phyloP scores from a whole-genome alignment of 768 basidiomycete species.

The Tricholoma bakamatsutake region DNA sequence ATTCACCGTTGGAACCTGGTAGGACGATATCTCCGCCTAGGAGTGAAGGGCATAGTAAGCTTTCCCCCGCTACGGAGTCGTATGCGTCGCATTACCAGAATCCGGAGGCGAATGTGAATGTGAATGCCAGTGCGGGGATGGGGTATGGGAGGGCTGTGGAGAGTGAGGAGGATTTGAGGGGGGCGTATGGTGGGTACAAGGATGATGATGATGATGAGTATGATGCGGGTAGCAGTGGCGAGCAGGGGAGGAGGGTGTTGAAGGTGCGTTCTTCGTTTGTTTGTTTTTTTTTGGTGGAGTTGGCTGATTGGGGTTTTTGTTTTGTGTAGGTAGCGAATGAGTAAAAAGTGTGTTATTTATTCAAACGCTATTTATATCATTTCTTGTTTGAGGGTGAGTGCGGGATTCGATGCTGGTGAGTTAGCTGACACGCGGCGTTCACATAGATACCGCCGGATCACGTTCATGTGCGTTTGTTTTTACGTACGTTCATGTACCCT shows the following conservation, averaged over 20 bases:
- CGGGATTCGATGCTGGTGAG: no score
- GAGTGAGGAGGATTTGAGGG: conserved; percentile 18
- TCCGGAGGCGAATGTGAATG: neutral
- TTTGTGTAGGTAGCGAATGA: conserved; percentile 1
- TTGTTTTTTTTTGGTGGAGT: no score
- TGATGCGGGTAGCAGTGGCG: conserved; percentile 14
- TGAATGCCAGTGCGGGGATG: neutral
- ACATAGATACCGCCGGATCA: no score
- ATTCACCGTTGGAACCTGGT: neutral
- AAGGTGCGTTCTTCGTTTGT: conserved; percentile 21
- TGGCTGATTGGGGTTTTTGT: neutral
- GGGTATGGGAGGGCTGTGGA: neutral
- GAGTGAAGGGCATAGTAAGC: neutral
- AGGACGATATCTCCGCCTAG: conserved; percentile 7
- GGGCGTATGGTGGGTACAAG: conserved; percentile 31
- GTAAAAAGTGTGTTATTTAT: neutral
- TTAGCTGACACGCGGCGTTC: no score
- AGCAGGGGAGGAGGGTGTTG: conserved; percentile 23
- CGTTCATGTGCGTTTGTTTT: no score
- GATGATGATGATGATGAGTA: conserved; percentile 15
- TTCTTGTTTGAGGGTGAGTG: no score
- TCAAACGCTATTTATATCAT: no score
- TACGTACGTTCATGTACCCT: no score
- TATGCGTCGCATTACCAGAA: conserved; percentile 10
- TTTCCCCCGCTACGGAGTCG: neutral